Percentiles rank a stretch among this genome's conserved stretches.
phyloP scores from a whole-genome alignment of 805 yeast species.

The Lipomyces yamanashiensis region DNA sequence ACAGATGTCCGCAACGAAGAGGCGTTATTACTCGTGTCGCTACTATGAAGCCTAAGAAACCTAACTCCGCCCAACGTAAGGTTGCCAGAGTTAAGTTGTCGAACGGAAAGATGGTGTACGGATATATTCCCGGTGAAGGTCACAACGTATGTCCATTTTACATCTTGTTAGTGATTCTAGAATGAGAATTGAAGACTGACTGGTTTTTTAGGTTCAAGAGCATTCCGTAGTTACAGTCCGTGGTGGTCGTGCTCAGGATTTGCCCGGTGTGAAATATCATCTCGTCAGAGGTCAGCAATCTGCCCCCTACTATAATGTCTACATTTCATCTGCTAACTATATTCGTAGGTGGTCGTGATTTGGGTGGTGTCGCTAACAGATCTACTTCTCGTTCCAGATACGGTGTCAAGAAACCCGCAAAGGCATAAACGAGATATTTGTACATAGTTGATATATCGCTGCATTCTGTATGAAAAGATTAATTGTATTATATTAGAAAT shows the following conservation, averaged over 20 bases:
- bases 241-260: conserved; percentile 98
- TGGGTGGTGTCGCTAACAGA: conserved; percentile 94
- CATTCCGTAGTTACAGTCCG: conserved; percentile 94
- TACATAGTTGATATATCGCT: background rate
- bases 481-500: background rate
- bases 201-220: conserved; percentile 66
- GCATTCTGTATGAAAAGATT: background rate
- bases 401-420: conserved; percentile 55
- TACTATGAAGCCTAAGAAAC: conserved; percentile 96
- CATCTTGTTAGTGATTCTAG: background rate
- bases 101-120: conserved; percentile 85
- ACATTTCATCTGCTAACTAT: background rate
- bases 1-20: conserved; percentile 80
- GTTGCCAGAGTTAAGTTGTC: conserved; percentile 93
- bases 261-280: conserved; percentile 97
- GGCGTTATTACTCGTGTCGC: conserved; percentile 94
- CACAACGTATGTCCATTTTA: conserved; percentile 61
- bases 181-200: background rate
- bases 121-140: conserved; percentile 98
- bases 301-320: background rate
- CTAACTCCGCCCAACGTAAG: conserved; percentile 97
- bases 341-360: conserved; percentile 62
- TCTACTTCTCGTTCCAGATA: conserved; percentile 87
- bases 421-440: conserved; percentile 12
- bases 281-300: conserved; percentile 73